Percentiles rank a stretch among this genome's conserved stretches.
Conservation (phyloP, 1,284 basidiomycete genomes). For the Sanghuangporus weigelae region DNA sequence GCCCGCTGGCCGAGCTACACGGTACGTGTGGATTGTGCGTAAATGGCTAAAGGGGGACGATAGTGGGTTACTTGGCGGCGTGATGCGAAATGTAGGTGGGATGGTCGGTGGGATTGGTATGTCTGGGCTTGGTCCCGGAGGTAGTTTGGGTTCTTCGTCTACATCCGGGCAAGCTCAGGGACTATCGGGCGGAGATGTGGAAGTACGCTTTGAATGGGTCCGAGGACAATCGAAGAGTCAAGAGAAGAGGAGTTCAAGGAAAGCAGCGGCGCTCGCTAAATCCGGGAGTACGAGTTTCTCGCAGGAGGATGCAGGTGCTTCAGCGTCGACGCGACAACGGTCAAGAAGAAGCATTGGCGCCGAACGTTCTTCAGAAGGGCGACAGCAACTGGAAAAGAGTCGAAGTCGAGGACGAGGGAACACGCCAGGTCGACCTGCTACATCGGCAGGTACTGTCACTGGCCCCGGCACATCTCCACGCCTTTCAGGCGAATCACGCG, state of each 20-base stretch:
- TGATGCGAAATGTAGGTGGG: conserved; percentile 33
- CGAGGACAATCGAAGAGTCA: conserved; percentile 39
- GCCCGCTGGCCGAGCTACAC: conserved; percentile 43
- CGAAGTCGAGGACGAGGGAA: not conserved
- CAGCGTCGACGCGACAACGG: not conserved
- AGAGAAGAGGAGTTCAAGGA: conserved; percentile 14
- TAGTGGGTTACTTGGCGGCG: conserved; percentile 33
- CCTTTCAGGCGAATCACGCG: conserved; percentile 7
- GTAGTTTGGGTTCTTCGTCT: conserved; percentile 20
- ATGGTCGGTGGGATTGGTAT: conserved; percentile 16
- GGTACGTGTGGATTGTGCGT: conserved; percentile 80
- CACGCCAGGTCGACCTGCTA: not conserved
- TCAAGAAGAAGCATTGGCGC: not conserved
- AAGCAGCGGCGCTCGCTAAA: conserved; percentile 9
- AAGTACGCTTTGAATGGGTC: conserved; percentile 74
- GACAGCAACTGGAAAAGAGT: not conserved
- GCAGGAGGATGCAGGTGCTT: not conserved
- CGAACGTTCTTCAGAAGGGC: not conserved
- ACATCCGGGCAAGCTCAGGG: not conserved
- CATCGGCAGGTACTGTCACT: not conserved
- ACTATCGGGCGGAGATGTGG: conserved; percentile 23
- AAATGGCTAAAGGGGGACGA: conserved; percentile 69
- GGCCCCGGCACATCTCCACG: not conserved
- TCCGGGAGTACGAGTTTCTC: not conserved
- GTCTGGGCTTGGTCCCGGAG: conserved; percentile 17